phyloP scores from a whole-genome alignment of 345 rosid genomes.

The Microcos paniculata region DNA sequence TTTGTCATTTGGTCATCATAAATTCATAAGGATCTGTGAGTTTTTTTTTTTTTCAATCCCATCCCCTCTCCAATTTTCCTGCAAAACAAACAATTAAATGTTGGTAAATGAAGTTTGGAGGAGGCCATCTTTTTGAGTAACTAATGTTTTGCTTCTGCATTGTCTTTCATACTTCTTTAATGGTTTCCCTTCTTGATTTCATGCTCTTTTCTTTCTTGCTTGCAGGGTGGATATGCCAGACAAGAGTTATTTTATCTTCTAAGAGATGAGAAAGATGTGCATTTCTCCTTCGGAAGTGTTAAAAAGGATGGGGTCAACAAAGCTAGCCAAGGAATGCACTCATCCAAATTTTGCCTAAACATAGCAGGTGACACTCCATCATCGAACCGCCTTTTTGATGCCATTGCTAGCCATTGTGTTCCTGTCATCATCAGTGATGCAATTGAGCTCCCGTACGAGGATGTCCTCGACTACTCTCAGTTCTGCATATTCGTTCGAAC shows the following conservation, averaged over 20 bases:
- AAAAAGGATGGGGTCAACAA: slow-evolving; percentile 57
- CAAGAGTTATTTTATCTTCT: slow-evolving; percentile 77
- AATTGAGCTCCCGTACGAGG: slow-evolving; percentile 93
- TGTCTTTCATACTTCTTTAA: background rate
- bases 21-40: no score
- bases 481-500: slow-evolving; percentile 85
- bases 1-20: no score
- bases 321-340: slow-evolving; percentile 79
- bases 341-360: slow-evolving; percentile 91
- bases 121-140: background rate
- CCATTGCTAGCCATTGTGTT: slow-evolving; percentile 92
- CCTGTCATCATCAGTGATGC: slow-evolving; percentile 92
- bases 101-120: background rate
- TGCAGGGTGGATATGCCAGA: slow-evolving; percentile 82
- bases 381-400: slow-evolving; percentile 93
- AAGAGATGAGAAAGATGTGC: slow-evolving; percentile 80
- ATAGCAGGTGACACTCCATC: slow-evolving; percentile 98
- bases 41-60: no score
- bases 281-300: slow-evolving; percentile 82
- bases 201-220: background rate
- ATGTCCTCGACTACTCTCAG: slow-evolving; percentile 79
- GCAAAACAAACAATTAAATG: background rate
- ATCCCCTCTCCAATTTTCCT: no score
- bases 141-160: background rate
- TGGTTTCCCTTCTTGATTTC: background rate